Conservation (phyloP, 202 grass and related monocot species). For the Panicum virgatum region DNA sequence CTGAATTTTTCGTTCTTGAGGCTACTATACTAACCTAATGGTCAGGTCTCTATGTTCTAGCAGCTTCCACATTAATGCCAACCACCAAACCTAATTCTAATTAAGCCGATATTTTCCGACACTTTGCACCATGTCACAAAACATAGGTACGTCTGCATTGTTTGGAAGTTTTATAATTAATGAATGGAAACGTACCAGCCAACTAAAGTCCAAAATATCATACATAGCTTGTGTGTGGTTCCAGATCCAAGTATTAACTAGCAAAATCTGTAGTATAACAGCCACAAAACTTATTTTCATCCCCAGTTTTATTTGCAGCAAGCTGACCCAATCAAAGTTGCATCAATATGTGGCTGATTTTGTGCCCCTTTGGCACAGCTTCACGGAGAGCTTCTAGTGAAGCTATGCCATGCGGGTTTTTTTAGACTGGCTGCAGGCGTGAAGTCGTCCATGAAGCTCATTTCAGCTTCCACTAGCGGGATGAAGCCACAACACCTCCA, state of each 20-base stretch:
- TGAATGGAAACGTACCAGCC: not conserved
- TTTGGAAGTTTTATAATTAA: not conserved
- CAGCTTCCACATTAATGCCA: not conserved
- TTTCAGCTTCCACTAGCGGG: no score
- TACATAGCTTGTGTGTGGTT: not conserved
- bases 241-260: not conserved
- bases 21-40: not conserved
- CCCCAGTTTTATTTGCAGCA: not conserved
- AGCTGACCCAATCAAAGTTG: not conserved
- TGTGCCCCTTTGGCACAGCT: no score
- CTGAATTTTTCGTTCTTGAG: not conserved
- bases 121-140: not conserved
- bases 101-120: constrained; percentile 20
- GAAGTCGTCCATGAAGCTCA: no score
- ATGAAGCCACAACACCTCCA: no score
- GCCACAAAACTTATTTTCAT: not conserved
- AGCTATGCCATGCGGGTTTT: no score
- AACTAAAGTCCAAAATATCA: constrained; percentile 5
- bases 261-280: not conserved
- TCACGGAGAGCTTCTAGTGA: no score
- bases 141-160: not conserved
- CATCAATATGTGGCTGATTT: not conserved
- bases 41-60: not conserved
- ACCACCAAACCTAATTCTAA: not conserved
- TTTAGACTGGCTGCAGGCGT: no score